A percentile compares a stretch with the other conserved stretches of the same genome.
These are phyloP conservation scores for Vinca major DNA, from an alignment of 305 asterid species.

Conservation along the genomic window DNA sequence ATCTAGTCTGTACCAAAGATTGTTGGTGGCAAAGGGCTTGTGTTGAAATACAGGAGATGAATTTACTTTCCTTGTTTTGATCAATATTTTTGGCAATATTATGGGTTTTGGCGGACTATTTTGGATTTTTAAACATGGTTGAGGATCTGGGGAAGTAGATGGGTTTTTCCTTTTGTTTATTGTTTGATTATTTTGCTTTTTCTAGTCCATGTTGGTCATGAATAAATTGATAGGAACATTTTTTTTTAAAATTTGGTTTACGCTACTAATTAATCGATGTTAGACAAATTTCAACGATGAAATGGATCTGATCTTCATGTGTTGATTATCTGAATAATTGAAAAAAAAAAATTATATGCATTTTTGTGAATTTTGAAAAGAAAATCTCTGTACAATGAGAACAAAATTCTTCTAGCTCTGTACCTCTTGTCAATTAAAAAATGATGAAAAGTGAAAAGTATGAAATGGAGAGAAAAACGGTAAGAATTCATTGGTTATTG, in stretches of 20 bases:
- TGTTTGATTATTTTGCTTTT: background rate
- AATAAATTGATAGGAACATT: background rate
- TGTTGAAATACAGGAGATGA: background rate
- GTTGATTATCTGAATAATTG: background rate
- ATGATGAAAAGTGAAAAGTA: background rate
- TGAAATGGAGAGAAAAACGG: background rate
- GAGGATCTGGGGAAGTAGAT: background rate
- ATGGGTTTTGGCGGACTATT: too few relatives aligned
- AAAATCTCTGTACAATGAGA: background rate
- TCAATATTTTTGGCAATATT: too few relatives aligned
- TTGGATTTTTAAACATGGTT: too few relatives aligned
- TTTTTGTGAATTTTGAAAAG: background rate
- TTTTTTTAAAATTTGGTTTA: background rate
- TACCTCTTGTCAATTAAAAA: background rate
- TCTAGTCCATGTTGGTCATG: conserved; percentile 1
- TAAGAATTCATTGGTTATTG: background rate
- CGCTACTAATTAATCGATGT: background rate
- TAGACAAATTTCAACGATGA: background rate
- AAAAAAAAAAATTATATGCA: background rate
- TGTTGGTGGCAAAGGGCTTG: background rate
- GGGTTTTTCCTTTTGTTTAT: background rate
- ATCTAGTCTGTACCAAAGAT: background rate
- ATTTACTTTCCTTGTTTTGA: too few relatives aligned
- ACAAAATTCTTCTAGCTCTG: background rate
- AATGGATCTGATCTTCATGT: background rate